Evolutionary conservation across 2,329 filamentous ascomycete species (phyloP).

Genomic region (Chaetothyriales sp.): DNA sequence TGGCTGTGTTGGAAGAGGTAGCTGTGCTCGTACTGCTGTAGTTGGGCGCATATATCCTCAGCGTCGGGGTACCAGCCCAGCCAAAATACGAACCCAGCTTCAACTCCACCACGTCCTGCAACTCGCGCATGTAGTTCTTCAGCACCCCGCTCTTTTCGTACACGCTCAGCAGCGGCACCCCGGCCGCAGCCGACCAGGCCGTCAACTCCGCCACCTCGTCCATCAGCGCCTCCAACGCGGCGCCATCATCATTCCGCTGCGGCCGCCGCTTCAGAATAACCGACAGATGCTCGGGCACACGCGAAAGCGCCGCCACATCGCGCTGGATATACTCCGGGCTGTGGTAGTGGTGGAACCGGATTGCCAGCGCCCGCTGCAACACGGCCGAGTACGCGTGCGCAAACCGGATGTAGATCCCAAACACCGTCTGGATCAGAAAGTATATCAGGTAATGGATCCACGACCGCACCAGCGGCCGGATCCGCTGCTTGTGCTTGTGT

Average conservation of each 20-base stretch:
- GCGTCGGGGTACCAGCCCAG: conserved; percentile 47
- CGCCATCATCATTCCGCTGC: conserved; percentile 53
- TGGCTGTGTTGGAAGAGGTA: conserved; percentile 8
- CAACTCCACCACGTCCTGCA: conserved; percentile 61
- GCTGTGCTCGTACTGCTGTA: conserved; percentile 33
- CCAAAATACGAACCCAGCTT: conserved; percentile 85
- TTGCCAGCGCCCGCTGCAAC: conserved; percentile 59
- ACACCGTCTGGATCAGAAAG: conserved; percentile 51
- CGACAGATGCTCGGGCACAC: conserved; percentile 72
- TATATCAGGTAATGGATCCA: conserved; percentile 32
- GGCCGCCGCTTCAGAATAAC: conserved; percentile 65
- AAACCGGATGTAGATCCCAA: conserved; percentile 73
- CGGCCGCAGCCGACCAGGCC: conserved; percentile 82
- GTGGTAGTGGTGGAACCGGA: conserved; percentile 88
- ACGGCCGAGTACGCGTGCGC: conserved; percentile 67
- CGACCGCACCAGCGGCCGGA: conserved; percentile 30
- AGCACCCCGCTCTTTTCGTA: conserved; percentile 81
- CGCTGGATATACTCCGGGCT: conserved; percentile 83
- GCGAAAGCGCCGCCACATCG: conserved; percentile 60
- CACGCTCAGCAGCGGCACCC: conserved; percentile 72
- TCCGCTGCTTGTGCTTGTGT: conserved; percentile 19
- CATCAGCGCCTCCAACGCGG: conserved; percentile 63
- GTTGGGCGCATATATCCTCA: conserved; percentile 60
- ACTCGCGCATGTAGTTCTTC: conserved; percentile 75
- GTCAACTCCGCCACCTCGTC: conserved; percentile 84